Percentiles rank a stretch among this genome's conserved stretches.
These are phyloP conservation scores for Fusarium torulosum DNA, from an alignment of 2,329 filamentous ascomycete genomes.

Conservation along the genomic window DNA sequence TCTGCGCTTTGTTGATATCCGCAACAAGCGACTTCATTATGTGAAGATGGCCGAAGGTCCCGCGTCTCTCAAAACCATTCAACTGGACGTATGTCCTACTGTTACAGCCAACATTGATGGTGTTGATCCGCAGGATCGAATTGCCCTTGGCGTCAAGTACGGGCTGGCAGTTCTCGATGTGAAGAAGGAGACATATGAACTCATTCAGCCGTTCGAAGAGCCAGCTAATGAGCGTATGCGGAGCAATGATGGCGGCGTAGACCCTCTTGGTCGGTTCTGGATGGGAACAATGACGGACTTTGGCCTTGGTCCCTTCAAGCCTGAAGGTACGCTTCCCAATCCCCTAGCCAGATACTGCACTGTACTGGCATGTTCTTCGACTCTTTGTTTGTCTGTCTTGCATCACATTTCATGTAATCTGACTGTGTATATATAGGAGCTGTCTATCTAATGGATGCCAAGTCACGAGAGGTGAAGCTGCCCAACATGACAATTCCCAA, in stretches of 20 bases:
- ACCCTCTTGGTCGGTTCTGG: conserved; percentile 86
- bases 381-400: background rate
- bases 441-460: conserved; percentile 77
- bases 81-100: conserved; percentile 67
- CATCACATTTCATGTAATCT: conserved; percentile 5
- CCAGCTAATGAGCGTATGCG: conserved; percentile 66
- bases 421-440: conserved; percentile 64
- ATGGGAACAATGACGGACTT: conserved; percentile 88
- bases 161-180: conserved; percentile 84
- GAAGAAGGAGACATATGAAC: conserved; percentile 65
- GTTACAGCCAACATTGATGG: conserved; percentile 85
- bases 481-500: conserved; percentile 83
- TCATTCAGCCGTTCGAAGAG: conserved; percentile 63
- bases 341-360: background rate
- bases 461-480: conserved; percentile 70
- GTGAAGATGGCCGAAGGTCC: conserved; percentile 75
- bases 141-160: conserved; percentile 83
- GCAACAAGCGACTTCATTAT: conserved; percentile 78
- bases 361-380: background rate
- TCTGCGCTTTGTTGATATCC: conserved; percentile 86
- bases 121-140: conserved; percentile 69
- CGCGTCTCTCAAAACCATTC: conserved; percentile 70
- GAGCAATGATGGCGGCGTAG: conserved; percentile 86
- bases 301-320: conserved; percentile 66
- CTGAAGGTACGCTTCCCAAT: conserved; percentile 61